A percentile compares a stretch with the other conserved stretches of the same genome.
Evolutionary conservation across 2,329 filamentous ascomycete species (phyloP).

Genomic region (Colletotrichum sp.): DNA sequence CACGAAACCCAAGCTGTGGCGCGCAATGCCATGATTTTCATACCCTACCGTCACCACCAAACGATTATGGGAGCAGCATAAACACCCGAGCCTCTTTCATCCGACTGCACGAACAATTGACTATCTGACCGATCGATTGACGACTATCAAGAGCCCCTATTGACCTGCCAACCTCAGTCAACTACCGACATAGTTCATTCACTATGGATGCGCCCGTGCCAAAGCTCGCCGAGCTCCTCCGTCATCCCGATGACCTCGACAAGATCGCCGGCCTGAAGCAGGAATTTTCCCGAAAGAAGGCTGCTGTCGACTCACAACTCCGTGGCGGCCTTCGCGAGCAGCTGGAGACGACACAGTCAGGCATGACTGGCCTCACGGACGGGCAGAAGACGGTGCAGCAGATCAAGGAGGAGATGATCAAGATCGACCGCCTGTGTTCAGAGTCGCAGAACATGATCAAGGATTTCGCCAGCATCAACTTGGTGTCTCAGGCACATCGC

Average conservation of each 20-base stretch:
- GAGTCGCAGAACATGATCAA: conserved; percentile 97
- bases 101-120: neutral
- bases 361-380: conserved; percentile 87
- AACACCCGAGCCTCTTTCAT: neutral
- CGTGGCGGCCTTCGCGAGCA: conserved; percentile 89
- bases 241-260: conserved; percentile 95
- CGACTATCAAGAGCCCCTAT: neutral
- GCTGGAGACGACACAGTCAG: conserved; percentile 90
- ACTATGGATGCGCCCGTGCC: conserved; percentile 72
- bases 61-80: neutral
- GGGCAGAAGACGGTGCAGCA: conserved; percentile 90
- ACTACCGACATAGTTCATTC: conserved; percentile 1
- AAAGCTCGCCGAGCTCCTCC: conserved; percentile 90
- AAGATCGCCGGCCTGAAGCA: conserved; percentile 90
- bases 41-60: neutral
- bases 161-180: neutral
- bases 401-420: conserved; percentile 98
- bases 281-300: conserved; percentile 95
- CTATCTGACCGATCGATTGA: neutral
- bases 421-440: conserved; percentile 95
- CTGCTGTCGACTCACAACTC: conserved; percentile 87
- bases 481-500: conserved; percentile 91
- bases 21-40: conserved; percentile 1
- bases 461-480: conserved; percentile 92
- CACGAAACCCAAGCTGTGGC: conserved; percentile 8